Base-by-base conservation (phyloP, 257 asterid species). In the Gentiana straminea region DNA sequence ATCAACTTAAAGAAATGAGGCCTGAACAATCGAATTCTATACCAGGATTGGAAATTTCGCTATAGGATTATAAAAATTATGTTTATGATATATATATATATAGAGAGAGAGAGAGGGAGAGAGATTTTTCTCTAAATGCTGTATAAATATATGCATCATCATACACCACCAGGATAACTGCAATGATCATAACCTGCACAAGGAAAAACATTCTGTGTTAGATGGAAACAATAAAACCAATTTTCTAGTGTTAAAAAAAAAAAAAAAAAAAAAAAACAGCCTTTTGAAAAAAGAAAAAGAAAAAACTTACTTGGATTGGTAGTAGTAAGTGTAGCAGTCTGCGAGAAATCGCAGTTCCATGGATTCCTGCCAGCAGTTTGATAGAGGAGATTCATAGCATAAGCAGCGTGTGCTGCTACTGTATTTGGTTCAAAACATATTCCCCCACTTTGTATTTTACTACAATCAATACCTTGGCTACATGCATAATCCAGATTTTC, bases 321-420 rank as follows among this genome's bases (percentile, higher is more conserved):
- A 53, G 72, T 8, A 12, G 90, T 68, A 72, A 88, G 51, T 9
- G 77, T 13, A 47, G 93, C 84, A 3, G 89, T 88, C 71, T 81
- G 81, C 71, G 47, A 7, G 84, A 87, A 88, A 72, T 81, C 81
- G 67, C 97, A 83, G 72, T 71, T 74, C 91, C 94, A 75, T 2
- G 80, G 71, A 73, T 77, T 81, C 90, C 83, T 81, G 81, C 89
- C 83, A 75, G 84, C 68, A 63, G 86, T 73, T 81, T 85, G 98
- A 75, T 80, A 88, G 48, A 82, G 73, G 48, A 81, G 77, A 80
- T 84, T 87, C 88, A 81, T 81, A 60, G 92, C 95, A 62, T 79
- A 91, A 72, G 94, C 82, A 55, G 97, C 91, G 50, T 82, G 96
- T 0, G 84, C 77, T 51, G 47, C 62, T 52, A 79, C 74, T 15